Evolutionary conservation across 192 early-diverging fungal genomes (phyloP).

Genomic region (Linnemannia elongata): DNA sequence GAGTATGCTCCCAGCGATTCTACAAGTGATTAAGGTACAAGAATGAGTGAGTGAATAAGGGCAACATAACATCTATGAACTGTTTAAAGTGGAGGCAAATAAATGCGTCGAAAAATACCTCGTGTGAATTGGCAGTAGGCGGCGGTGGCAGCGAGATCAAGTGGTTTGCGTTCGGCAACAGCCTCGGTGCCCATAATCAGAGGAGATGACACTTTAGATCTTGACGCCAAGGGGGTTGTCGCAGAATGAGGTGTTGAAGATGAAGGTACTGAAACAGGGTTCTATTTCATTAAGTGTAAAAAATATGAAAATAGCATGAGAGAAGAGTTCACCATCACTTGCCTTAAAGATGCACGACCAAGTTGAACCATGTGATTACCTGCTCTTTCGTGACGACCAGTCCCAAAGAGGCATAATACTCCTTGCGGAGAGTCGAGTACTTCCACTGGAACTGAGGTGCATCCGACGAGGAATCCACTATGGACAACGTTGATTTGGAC

Average conservation of each 20-base stretch:
- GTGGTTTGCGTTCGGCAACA: slow-evolving; percentile 29
- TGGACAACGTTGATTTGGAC: background rate
- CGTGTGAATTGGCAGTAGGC: slow-evolving; percentile 45
- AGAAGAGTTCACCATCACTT: background rate
- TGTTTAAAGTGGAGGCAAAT: background rate
- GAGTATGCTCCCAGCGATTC: slow-evolving; percentile 66
- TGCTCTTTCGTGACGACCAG: slow-evolving; percentile 37
- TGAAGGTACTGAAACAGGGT: background rate
- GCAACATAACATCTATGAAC: background rate
- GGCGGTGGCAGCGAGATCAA: slow-evolving; percentile 25
- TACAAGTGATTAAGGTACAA: slow-evolving; percentile 17
- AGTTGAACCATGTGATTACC: slow-evolving; percentile 1
- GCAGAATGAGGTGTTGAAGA: slow-evolving; percentile 20
- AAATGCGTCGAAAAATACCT: slow-evolving; percentile 15
- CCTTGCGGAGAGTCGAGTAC: slow-evolving; percentile 48
- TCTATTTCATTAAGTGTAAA: background rate
- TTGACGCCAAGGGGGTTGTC: slow-evolving; percentile 10
- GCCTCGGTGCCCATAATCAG: slow-evolving; percentile 33
- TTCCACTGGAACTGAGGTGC: slow-evolving; percentile 62
- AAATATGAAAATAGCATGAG: background rate
- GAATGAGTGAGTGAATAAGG: background rate
- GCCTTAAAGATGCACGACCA: background rate
- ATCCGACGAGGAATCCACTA: slow-evolving; percentile 8
- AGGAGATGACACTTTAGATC: slow-evolving; percentile 37
- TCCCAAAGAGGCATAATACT: slow-evolving; percentile 58